Conservation (phyloP, 2,329 filamentous ascomycete species). For the Metarhizium anisopliae region DNA sequence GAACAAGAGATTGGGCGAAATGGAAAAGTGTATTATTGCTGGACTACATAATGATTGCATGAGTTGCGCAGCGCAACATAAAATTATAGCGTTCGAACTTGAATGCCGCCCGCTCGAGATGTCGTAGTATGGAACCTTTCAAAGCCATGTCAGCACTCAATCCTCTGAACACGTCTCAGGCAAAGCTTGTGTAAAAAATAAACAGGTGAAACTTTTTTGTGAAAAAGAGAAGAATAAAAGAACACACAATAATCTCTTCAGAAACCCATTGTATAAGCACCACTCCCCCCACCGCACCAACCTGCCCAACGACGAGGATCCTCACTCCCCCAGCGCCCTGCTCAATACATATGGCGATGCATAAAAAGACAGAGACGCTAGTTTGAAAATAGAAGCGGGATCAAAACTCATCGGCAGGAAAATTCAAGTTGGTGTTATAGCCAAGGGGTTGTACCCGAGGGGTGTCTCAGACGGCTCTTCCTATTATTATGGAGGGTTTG, state of each 20-base stretch:
- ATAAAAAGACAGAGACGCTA: conserved; percentile 12
- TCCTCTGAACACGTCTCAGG: neutral
- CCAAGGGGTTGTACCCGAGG: conserved; percentile 15
- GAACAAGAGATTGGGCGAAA: neutral
- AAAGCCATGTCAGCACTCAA: neutral
- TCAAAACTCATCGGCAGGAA: conserved; percentile 5
- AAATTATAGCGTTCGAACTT: neutral
- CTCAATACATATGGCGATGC: conserved; percentile 27
- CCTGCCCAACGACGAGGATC: conserved; percentile 16
- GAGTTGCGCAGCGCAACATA: neutral
- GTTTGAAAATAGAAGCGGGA: conserved; percentile 9
- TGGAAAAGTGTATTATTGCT: neutral
- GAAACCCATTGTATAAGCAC: conserved; percentile 39
- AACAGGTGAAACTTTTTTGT: too few relatives aligned
- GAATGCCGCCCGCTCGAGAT: neutral
- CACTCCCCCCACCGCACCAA: conserved; percentile 27
- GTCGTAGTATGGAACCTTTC: neutral
- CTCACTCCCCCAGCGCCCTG: conserved; percentile 6
- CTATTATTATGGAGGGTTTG: conserved; percentile 30
- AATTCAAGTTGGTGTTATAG: conserved; percentile 5
- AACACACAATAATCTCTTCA: conserved; percentile 23
- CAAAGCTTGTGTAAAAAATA: neutral
- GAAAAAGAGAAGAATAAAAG: neutral
- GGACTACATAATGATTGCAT: neutral
- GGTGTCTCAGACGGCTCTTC: conserved; percentile 40